Evolutionary conservation across 75 land plant genomes (phyloP).

Genomic region (Selaginella tamariscina): DNA sequence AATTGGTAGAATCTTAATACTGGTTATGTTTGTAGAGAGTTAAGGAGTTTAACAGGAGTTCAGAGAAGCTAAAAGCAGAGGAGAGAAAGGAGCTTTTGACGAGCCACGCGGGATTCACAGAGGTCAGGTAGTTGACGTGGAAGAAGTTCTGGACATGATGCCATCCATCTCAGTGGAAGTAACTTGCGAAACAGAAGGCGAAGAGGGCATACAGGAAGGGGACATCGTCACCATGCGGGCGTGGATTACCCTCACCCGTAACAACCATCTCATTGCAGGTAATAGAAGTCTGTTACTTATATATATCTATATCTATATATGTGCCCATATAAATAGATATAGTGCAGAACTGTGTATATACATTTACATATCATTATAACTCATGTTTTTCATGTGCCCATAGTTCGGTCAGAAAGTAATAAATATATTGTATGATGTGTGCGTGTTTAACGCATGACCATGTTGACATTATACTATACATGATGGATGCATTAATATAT

Average conservation of each 20-base stretch:
- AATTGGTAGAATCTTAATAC: no score
- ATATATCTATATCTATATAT: no score
- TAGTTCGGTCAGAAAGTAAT: no score
- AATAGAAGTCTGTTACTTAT: no score
- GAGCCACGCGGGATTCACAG: constrained; percentile 38
- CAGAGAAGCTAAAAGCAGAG: background rate
- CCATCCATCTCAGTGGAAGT: constrained; percentile 61
- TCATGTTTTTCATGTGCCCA: no score
- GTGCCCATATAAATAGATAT: no score
- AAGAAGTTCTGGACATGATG: constrained; percentile 71
- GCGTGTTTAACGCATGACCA: no score
- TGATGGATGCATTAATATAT: no score
- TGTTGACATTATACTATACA: no score
- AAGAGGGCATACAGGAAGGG: constrained; percentile 93
- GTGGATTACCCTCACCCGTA: constrained; percentile 73
- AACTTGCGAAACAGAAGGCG: constrained; percentile 93
- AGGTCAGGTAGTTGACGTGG: constrained; percentile 51
- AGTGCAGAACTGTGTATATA: no score
- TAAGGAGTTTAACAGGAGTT: background rate
- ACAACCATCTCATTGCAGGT: constrained; percentile 42
- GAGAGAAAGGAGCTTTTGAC: background rate
- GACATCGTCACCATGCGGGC: constrained; percentile 83
- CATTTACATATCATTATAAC: no score
- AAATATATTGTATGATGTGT: no score
- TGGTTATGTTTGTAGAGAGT: background rate